These are phyloP conservation scores for Penium margaritaceum DNA, from an alignment of 139 green algal genomes.

Conservation along the genomic window DNA sequence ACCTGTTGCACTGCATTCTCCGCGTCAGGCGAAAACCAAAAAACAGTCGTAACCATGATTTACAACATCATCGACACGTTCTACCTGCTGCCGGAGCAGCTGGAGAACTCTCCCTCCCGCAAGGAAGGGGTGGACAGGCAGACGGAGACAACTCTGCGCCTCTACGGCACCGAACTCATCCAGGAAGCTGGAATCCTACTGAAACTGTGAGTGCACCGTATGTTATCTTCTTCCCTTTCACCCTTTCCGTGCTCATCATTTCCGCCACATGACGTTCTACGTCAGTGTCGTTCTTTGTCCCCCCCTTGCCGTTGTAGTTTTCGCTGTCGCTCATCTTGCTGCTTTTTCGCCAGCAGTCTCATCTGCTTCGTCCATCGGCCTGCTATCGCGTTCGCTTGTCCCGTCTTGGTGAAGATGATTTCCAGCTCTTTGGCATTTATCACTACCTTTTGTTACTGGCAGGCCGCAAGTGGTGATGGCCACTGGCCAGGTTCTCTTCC, in stretches of 20 bases:
- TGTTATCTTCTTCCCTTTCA: background rate
- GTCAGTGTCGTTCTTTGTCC: background rate
- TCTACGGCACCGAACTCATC: slow-evolving; percentile 76
- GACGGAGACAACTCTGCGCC: slow-evolving; percentile 61
- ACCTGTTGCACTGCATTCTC: too few relatives aligned
- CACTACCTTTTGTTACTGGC: background rate
- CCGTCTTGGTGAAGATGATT: background rate
- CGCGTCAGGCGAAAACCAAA: too few relatives aligned
- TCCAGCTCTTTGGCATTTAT: background rate
- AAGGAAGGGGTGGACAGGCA: slow-evolving; percentile 66
- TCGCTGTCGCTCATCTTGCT: too few relatives aligned
- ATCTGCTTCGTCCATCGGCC: background rate
- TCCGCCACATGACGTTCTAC: background rate
- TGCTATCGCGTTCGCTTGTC: background rate
- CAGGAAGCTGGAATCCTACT: slow-evolving; percentile 61
- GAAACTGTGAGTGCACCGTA: slow-evolving; percentile 38
- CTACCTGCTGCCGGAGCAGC: slow-evolving; percentile 69
- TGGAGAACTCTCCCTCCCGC: slow-evolving; percentile 61
- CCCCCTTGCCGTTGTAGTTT: background rate
- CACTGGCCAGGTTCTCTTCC: slow-evolving; percentile 83
- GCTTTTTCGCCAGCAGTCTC: background rate
- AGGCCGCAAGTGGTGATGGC: slow-evolving; percentile 70
- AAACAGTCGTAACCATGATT: slow-evolving; percentile 53
- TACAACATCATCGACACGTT: slow-evolving; percentile 72
- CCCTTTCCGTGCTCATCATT: background rate